Evolutionary conservation across 495 filamentous ascomycete genomes (phyloP), one percentile per base, ranked within the genome.

Genomic region (Daldinia bambusicola): DNA sequence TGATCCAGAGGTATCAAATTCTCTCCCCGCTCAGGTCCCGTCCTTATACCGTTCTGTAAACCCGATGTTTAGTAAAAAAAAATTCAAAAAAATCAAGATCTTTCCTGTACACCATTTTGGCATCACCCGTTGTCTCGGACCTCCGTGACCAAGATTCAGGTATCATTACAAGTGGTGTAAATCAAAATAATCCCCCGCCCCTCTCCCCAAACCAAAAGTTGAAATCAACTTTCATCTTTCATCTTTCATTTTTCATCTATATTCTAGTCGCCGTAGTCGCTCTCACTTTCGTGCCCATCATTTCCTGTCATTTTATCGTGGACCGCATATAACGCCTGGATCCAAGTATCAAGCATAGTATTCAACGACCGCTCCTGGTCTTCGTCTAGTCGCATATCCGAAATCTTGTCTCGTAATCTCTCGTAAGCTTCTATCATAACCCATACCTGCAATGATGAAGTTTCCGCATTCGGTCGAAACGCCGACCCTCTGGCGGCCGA

Each of bases 391-490:
- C 70, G 61, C 60, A 63, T 70, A 41, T 73, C 73, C 0, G 71
- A 55, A 4, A 84, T 30, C 58, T 79, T 75, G 22, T 83, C 80
- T 26, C 79, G 69, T 59, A 85, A 48, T 55, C 77, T 70, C 69
- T 84, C 83, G 56, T 85, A 85, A 32, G 82, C 82, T 69, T 84
- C 82, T 52, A 85, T 85, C 83, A 85, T 84, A 14, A 80, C 77
- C 80, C 81, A 82, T 8, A 86, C 87, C 81, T 77, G 89, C 79
- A 80, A 83, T 76, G 80, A 87, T 80, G 76, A 88, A 67, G 71
- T 88, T 81, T 80, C 78, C 4, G 71, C 18, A 4, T 66, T 70
- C 1, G 72, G 38, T 2, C 74, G 68, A n/a, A 56, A 53, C 1
- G 68, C 70, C 34, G 71, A 65, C 40, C 70, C 69, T 8, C 66